These are phyloP conservation scores for Coemansia sp. DNA, from an alignment of 192 early-diverging fungal genomes.

Conservation along the genomic window DNA sequence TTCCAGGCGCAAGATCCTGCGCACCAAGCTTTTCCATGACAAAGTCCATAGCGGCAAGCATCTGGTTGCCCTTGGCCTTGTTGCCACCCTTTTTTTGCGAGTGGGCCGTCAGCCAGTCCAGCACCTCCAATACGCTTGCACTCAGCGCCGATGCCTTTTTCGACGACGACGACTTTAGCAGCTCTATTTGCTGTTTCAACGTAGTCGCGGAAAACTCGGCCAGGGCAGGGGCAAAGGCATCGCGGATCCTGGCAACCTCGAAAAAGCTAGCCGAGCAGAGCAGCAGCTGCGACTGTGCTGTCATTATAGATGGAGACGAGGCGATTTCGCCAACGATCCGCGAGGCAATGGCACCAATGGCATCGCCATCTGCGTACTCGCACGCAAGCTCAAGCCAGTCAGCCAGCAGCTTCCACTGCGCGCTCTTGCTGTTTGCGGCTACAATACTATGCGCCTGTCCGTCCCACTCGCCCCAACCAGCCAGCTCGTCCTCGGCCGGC, in stretches of 20 bases:
- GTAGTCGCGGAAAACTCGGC: neutral
- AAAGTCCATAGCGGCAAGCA: neutral
- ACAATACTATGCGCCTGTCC: constrained; percentile 39
- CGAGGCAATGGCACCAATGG: constrained; percentile 15
- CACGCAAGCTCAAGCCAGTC: constrained; percentile 46
- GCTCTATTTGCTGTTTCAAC: constrained; percentile 9
- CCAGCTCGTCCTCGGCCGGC: neutral
- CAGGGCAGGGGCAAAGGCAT: constrained; percentile 19
- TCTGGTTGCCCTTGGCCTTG: constrained; percentile 3
- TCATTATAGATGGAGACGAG: neutral
- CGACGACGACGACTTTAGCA: neutral
- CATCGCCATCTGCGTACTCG: constrained; percentile 19
- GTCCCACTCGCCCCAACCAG: constrained; percentile 36
- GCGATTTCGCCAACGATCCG: constrained; percentile 21
- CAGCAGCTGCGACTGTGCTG: constrained; percentile 6
- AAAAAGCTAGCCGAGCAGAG: constrained; percentile 34
- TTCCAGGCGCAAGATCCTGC: neutral
- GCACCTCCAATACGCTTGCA: neutral
- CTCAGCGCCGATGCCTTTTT: neutral
- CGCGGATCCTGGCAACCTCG: constrained; percentile 25
- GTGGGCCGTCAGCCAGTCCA: neutral
- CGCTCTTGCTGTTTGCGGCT: constrained; percentile 15
- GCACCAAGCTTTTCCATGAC: neutral
- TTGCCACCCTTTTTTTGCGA: neutral
- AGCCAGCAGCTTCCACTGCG: constrained; percentile 38